A percentile compares a stretch with the other conserved stretches of the same genome.
Conservation (phyloP, 495 filamentous ascomycete species). For the Annulohypoxylon stygium region DNA sequence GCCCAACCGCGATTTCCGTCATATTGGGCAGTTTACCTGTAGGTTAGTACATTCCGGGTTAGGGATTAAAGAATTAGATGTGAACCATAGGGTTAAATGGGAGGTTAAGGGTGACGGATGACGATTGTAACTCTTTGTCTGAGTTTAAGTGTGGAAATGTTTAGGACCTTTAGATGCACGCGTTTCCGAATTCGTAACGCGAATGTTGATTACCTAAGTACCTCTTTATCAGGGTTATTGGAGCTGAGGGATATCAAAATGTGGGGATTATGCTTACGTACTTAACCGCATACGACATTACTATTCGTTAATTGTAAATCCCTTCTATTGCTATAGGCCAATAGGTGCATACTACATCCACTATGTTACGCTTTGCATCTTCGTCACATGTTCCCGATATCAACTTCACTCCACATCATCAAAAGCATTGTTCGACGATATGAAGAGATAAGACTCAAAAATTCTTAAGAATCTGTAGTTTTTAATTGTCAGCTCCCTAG, state of each 20-base stretch:
- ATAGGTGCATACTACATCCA: not conserved
- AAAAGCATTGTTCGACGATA: not conserved
- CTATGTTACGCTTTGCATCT: not conserved
- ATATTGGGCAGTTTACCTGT: constrained; percentile 48
- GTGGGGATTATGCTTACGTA: not conserved
- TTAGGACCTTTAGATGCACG: constrained; percentile 22
- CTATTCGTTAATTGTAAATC: not conserved
- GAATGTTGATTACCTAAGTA: constrained; percentile 33
- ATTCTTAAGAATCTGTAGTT: not conserved
- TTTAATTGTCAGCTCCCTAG: not conserved
- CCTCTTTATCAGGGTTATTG: constrained; percentile 26
- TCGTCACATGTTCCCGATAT: not conserved
- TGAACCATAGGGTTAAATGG: constrained; percentile 12
- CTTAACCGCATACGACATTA: constrained; percentile 7
- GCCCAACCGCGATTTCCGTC: constrained; percentile 60
- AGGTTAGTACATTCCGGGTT: constrained; percentile 47
- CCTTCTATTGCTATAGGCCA: not conserved
- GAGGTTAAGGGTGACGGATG: constrained; percentile 7
- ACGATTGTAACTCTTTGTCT: constrained; percentile 34
- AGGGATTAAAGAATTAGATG: not conserved
- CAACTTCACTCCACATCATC: constrained; percentile 11
- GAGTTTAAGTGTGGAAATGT: constrained; percentile 13
- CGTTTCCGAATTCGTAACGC: constrained; percentile 47
- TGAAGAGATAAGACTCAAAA: not conserved
- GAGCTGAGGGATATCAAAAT: constrained; percentile 17